Conservation (phyloP, 306 rosid species). For the Potentilla sterilis region DNA sequence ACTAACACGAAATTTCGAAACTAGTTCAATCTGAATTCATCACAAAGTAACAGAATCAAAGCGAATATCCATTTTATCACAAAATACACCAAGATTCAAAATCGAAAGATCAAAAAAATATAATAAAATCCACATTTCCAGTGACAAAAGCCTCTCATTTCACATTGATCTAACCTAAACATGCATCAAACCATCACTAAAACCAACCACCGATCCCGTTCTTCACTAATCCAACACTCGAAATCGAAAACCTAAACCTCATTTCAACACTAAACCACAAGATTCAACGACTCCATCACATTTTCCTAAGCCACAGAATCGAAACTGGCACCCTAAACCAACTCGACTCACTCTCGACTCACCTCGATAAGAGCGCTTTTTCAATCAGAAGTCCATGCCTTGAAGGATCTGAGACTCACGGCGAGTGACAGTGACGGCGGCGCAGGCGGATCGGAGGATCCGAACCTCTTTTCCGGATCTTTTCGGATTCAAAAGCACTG, state of each 20-base stretch:
- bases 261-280: background rate
- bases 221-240: background rate
- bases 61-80: background rate
- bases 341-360: background rate
- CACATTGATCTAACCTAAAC: slow-evolving; percentile 38
- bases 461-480: slow-evolving; percentile 44
- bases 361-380: slow-evolving; percentile 37
- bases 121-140: slow-evolving; percentile 23
- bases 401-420: slow-evolving; percentile 45
- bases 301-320: slow-evolving; percentile 20
- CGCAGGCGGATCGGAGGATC: slow-evolving; percentile 53
- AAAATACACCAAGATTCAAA: background rate
- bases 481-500: slow-evolving; percentile 40
- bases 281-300: slow-evolving; percentile 24
- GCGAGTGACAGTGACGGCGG: slow-evolving; percentile 23
- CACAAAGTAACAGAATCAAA: slow-evolving; percentile 5
- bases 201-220: slow-evolving; percentile 18
- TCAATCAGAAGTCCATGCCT: slow-evolving; percentile 46
- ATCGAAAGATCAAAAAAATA: background rate
- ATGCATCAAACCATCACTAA: slow-evolving; percentile 30
- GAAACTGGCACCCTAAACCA: slow-evolving; percentile 7
- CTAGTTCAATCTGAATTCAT: slow-evolving; percentile 5
- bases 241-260: background rate
- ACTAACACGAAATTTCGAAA: background rate
- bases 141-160: slow-evolving; percentile 1